Conservation (phyloP, 495 filamentous ascomycete species). For the Cercophora samala region DNA sequence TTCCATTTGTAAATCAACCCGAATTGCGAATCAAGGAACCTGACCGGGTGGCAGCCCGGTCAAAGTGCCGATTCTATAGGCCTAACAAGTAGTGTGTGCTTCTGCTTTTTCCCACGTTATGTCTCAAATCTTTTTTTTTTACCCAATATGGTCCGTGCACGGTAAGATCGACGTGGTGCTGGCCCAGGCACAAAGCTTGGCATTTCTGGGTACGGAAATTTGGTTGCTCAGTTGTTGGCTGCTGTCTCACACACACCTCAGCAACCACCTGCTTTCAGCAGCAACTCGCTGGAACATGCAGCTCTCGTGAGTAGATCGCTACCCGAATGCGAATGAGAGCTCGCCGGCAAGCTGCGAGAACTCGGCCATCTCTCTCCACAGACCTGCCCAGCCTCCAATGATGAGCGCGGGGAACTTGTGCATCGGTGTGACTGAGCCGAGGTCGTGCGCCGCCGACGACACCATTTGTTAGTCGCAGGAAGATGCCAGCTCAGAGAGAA, state of each 20-base stretch:
- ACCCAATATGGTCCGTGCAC: neutral
- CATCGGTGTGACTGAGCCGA: neutral
- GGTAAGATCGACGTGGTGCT: neutral
- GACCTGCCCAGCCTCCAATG: neutral
- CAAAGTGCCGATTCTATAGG: too few relatives aligned
- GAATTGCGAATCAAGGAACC: too few relatives aligned
- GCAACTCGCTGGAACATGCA: neutral
- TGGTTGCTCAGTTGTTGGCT: neutral
- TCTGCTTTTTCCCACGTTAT: neutral
- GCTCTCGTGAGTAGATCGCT: neutral
- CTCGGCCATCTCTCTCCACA: neutral
- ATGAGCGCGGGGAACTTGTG: neutral
- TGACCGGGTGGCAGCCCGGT: too few relatives aligned
- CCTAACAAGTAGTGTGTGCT: too few relatives aligned
- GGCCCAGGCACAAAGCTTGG: neutral
- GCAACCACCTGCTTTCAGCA: neutral
- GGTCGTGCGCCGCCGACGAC: neutral
- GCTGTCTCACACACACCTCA: neutral
- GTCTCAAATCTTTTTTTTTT: neutral
- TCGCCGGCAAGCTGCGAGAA: neutral
- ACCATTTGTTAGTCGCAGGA: neutral
- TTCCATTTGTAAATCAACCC: too few relatives aligned
- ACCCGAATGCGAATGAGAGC: neutral
- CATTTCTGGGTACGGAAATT: neutral
- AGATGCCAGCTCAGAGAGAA: neutral